These are phyloP conservation scores for Colletotrichum sp. DNA, from an alignment of 2,329 filamentous ascomycete genomes.

Conservation along the genomic window DNA sequence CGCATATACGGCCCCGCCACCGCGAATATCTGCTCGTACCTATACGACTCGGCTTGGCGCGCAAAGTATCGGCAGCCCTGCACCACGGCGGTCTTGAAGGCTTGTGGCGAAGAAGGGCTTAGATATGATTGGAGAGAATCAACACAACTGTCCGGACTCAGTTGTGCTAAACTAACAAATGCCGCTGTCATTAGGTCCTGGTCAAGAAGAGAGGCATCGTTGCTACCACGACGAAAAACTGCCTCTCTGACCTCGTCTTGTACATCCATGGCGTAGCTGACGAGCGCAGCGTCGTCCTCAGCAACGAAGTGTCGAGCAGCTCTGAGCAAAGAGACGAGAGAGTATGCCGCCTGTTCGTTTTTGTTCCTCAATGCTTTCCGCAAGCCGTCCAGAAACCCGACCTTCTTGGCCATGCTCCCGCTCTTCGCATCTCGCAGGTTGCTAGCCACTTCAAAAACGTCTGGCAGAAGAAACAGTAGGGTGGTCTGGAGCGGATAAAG, in stretches of 20 bases:
- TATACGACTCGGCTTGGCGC: conserved; percentile 49
- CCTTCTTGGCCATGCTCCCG: conserved; percentile 67
- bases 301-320: conserved; percentile 68
- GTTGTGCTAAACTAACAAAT: conserved; percentile 67
- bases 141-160: conserved; percentile 64
- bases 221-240: conserved; percentile 60
- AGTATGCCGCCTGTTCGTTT: conserved; percentile 72
- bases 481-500: conserved; percentile 68
- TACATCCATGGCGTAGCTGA: conserved; percentile 73
- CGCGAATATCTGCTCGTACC: conserved; percentile 60
- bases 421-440: conserved; percentile 69
- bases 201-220: conserved; percentile 59
- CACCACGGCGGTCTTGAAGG: conserved; percentile 67
- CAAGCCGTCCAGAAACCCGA: conserved; percentile 67
- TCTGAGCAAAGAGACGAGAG: conserved; percentile 65
- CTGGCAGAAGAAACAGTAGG: conserved; percentile 67
- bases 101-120: conserved; percentile 57
- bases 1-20: conserved; percentile 62
- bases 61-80: conserved; percentile 69
- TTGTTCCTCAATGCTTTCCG: conserved; percentile 67
- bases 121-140: conserved; percentile 64
- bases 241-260: conserved; percentile 72
- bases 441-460: conserved; percentile 73
- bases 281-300: conserved; percentile 66
- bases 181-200: conserved; percentile 70